Evolutionary conservation across 331 rosid genomes (phyloP), one percentile per base, ranked within the genome.

Genomic region (Malus hybrid): DNA sequence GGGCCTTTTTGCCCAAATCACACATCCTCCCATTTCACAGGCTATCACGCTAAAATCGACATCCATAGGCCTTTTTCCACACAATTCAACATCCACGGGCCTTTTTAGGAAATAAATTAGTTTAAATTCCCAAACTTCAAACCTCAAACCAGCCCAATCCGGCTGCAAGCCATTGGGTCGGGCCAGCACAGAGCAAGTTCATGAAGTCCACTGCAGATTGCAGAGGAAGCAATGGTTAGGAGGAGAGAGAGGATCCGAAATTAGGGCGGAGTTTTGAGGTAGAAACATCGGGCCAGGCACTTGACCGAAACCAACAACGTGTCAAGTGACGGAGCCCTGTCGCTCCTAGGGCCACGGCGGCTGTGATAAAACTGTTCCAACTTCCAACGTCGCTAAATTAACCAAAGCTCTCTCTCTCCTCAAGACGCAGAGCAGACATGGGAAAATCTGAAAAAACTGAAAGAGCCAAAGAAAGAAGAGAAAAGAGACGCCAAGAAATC

Each of bases 401-500:
- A 52, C 57, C 57, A 52, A 52, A 52, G 0, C 57, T 48, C 9
- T 6, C 63, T 7, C 29, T 34, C 48, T 28, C 4, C 74, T 67
- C 73, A n/a, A 2, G 12, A 33, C 46, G 18, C 16, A 1, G 58
- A 69, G 77, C 58, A 70, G 33, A 76, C 20, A 93, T 91, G 96
- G 96, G 93, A 48, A 82, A 71, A 80, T 87, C 46, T 39, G 46
- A 39, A 39, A 39, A 39, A 39, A 39, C 79, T 75, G 98, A 91
- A 48, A 88, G 83, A 84, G 81, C 96, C 7, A 86, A 85, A 81
- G 97, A 88, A 5, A 82, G 87, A 74, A 87, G 86, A 82, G 97
- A 93, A 1, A 88, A 88, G 90, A 81, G 90, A 50, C 82, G 78
- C 77, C 97, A 93, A 77, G 93, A 93, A 77, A 91, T 91, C 18